Base-by-base conservation (phyloP, 345 rosid genomes). In the Citrus unshiu region DNA sequence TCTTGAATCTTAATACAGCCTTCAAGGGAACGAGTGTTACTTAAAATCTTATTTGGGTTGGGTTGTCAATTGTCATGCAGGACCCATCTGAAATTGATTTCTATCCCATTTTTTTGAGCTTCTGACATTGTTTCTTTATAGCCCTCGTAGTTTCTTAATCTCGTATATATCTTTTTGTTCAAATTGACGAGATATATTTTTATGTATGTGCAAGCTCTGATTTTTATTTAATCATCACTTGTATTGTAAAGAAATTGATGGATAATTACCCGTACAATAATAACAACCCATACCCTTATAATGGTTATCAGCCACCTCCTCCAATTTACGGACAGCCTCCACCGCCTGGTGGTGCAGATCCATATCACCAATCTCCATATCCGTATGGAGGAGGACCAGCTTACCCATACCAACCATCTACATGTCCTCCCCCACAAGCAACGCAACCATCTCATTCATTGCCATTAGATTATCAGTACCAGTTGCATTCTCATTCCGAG, bases 281-380 rank as follows among this genome's bases (percentile, higher is more conserved):
- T 54, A 34, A 77, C 67, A 80, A 83, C 58, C 81, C 81, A 32
- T 91, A 89, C 65, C 88, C 85, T 39, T 85, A 92, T 74, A 87
- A 91, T 56, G 86, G 90, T 63, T 85, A 84, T 61, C 84, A 86
- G 13, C 40, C 40, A 6, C 80, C 83, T 40, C 79, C 83, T 6
- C 84, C 80, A 22, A 72, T 25, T 73, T 69, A 85, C 75, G 90
- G 81, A 34, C 89, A 90, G 72, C 89, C 93, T 37, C 88, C 93
- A 34, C 88, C 93, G 46, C 88, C 93, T 56, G 74, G 63, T 66
- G 58, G 22, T 18, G 79, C 87, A 69, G 94, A 87, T 82, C 84
- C 91, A 68, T 89, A 85, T 60, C 81, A 80, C 34, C 83, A 87
- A 54, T 78, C 79, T 9, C 84, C 84, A 1, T 71, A 71, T 68